These are phyloP conservation scores for Atalantia buxifolia DNA, from an alignment of 345 rosid species.

Conservation along the genomic window DNA sequence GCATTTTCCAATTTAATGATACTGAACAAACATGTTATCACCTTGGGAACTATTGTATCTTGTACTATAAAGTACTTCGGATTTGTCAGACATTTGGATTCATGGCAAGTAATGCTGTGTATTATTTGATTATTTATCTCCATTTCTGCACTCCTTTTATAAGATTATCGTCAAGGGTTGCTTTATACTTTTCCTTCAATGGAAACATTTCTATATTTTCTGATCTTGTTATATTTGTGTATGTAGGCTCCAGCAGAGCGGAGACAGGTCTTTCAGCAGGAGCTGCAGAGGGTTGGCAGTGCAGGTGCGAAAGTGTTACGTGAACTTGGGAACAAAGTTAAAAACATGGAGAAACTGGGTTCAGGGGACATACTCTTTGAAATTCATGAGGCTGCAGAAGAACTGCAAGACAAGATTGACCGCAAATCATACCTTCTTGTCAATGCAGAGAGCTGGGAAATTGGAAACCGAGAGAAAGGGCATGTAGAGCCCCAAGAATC, in stretches of 20 bases:
- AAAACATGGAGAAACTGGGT: slow-evolving; percentile 83
- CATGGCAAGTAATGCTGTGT: neutral
- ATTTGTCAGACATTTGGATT: neutral
- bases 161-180: neutral
- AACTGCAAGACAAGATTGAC: slow-evolving; percentile 70
- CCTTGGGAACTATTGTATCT: neutral
- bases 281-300: slow-evolving; percentile 62
- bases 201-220: neutral
- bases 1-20: neutral
- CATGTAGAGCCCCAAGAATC: slow-evolving; percentile 45
- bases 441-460: slow-evolving; percentile 86
- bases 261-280: slow-evolving; percentile 63
- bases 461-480: slow-evolving; percentile 52
- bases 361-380: slow-evolving; percentile 55
- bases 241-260: slow-evolving; percentile 76
- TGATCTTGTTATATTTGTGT: slow-evolving; percentile 3
- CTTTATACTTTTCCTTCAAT: neutral
- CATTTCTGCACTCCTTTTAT: neutral
- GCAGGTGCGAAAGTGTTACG: slow-evolving; percentile 74
- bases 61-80: neutral
- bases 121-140: neutral
- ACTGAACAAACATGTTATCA: neutral
- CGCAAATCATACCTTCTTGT: slow-evolving; percentile 79
- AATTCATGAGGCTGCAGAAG: slow-evolving; percentile 77
- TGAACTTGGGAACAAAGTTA: slow-evolving; percentile 72